These are phyloP conservation scores for Papiliotrema laurentii DNA, from an alignment of 1,284 basidiomycete genomes.

Conservation along the genomic window DNA sequence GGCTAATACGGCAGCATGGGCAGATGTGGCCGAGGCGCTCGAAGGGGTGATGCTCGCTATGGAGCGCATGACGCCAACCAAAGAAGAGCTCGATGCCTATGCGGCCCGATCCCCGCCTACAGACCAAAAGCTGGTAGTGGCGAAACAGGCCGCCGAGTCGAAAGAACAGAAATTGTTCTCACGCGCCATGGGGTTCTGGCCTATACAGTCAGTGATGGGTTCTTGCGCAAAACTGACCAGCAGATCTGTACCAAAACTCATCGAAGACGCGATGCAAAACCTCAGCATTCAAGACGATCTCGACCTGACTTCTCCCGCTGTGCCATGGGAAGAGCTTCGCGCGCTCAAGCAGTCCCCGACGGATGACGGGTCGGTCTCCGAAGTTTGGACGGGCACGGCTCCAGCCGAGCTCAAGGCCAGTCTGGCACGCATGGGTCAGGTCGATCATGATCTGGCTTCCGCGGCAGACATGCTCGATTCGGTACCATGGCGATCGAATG, in stretches of 20 bases:
- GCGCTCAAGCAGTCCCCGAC: background rate
- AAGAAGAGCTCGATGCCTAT: constrained; percentile 8
- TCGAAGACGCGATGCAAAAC: background rate
- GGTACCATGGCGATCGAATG: too few relatives aligned
- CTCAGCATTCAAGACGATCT: background rate
- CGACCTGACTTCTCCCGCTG: background rate
- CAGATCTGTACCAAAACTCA: background rate
- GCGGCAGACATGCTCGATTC: too few relatives aligned
- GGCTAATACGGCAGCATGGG: constrained; percentile 11
- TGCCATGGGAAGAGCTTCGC: background rate
- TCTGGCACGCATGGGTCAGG: background rate
- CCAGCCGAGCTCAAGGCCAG: background rate
- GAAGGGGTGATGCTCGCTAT: constrained; percentile 9
- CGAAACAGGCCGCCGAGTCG: background rate
- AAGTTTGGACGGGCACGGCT: background rate
- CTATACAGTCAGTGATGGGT: background rate
- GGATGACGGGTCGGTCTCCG: background rate
- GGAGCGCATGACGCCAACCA: constrained; percentile 11
- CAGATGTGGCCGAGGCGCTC: constrained; percentile 11
- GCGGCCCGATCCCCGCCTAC: too few relatives aligned
- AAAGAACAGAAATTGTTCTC: background rate
- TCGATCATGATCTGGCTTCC: background rate
- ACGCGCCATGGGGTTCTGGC: constrained; percentile 4
- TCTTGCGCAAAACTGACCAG: background rate
- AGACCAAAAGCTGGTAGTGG: background rate